A percentile compares a stretch with the other conserved stretches of the same genome.
These are phyloP conservation scores for Saccharum officinarum DNA, from an alignment of 176 grass and related monocot species.

Conservation along the genomic window DNA sequence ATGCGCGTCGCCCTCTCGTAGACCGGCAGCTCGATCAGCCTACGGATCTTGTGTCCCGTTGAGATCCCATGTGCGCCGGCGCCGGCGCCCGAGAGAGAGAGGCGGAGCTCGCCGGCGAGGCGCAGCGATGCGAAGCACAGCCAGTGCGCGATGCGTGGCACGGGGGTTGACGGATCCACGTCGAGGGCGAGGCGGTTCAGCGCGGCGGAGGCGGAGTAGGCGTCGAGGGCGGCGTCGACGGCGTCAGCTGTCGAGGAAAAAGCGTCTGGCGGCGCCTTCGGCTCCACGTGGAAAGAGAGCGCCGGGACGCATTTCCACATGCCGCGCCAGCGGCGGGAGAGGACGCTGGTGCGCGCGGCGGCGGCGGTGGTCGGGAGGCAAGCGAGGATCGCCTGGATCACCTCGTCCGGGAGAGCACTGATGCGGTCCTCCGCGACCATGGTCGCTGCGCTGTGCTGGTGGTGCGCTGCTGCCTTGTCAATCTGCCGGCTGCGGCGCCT, in stretches of 20 bases:
- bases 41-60: too few species aligned
- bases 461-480: too few species aligned
- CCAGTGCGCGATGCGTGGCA: neutral
- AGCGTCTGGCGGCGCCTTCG: too few species aligned
- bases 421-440: neutral
- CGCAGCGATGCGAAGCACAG: constrained; percentile 14
- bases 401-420: constrained; percentile 13
- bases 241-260: too few species aligned
- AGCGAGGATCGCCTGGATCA: constrained; percentile 1
- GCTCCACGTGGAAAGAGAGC: neutral
- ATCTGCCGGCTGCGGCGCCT: neutral
- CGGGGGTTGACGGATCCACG: neutral
- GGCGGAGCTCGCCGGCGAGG: neutral
- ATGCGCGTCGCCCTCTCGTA: neutral
- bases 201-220: too few species aligned
- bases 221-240: constrained; percentile 7
- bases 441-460: neutral
- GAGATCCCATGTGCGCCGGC: too few species aligned
- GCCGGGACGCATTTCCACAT: neutral
- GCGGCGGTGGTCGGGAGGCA: neutral
- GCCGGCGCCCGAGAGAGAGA: too few species aligned
- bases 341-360: constrained; percentile 20
- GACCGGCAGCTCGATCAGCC: neutral
- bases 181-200: too few species aligned
- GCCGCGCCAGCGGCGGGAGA: constrained; percentile 16